Conservation (phyloP, 306 rosid species). For the Trichosanthes cucumerina region DNA sequence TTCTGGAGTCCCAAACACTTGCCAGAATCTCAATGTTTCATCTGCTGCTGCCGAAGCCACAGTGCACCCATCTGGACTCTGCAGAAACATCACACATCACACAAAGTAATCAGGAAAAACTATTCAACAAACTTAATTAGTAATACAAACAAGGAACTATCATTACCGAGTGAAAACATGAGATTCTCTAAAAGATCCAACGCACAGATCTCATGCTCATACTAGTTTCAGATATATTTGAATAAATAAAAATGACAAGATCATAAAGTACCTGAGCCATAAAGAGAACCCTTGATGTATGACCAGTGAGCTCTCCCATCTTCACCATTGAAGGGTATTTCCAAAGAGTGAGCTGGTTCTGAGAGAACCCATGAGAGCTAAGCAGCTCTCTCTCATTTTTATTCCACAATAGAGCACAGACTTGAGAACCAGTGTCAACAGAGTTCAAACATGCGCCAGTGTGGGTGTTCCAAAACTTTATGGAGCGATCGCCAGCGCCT, state of each 20-base stretch:
- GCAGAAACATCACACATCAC: background rate
- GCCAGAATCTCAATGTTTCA: conserved; percentile 35
- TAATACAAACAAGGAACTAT: too few species aligned
- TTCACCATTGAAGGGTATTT: conserved; percentile 78
- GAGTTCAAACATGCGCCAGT: conserved; percentile 71
- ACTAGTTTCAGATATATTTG: too few species aligned
- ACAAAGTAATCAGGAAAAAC: background rate
- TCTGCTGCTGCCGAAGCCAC: conserved; percentile 42
- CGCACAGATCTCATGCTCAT: background rate
- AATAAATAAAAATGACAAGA: background rate
- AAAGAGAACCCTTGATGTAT: conserved; percentile 64
- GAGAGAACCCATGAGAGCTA: conserved; percentile 71
- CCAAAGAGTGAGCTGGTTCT: conserved; percentile 73
- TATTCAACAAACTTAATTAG: background rate
- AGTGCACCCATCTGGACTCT: conserved; percentile 48
- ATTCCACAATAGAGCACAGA: conserved; percentile 63
- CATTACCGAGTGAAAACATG: too few species aligned
- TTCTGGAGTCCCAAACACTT: conserved; percentile 40
- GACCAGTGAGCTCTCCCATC: conserved; percentile 70
- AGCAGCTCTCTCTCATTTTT: conserved; percentile 79
- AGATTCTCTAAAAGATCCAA: too few species aligned
- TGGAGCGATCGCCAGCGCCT: conserved; percentile 56
- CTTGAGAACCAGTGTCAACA: conserved; percentile 62
- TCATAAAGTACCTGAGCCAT: conserved; percentile 34
- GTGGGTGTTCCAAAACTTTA: conserved; percentile 72